These are phyloP conservation scores for Scheffersomyces titani DNA, from an alignment of 1,139 yeast genomes.

Conservation along the genomic window DNA sequence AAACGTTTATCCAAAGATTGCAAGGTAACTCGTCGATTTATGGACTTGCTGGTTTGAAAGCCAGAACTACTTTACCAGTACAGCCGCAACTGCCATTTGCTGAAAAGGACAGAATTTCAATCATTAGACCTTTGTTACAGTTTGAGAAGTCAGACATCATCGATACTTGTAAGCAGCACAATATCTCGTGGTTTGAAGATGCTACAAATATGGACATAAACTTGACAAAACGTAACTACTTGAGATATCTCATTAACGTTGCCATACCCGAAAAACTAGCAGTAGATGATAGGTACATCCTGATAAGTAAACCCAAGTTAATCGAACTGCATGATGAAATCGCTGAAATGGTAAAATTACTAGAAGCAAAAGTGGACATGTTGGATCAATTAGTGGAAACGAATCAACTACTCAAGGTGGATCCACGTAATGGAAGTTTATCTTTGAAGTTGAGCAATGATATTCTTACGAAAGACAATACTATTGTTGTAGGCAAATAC, in stretches of 20 bases:
- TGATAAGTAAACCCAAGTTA: conserved; percentile 15
- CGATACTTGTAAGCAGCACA: conserved; percentile 41
- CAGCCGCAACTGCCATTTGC: conserved; percentile 12
- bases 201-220: conserved; percentile 55
- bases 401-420: not conserved
- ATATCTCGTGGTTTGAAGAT: conserved; percentile 68
- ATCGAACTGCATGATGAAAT: conserved; percentile 15
- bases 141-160: conserved; percentile 46
- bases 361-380: not conserved
- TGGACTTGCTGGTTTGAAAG: conserved; percentile 53
- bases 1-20: conserved; percentile 63
- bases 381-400: not conserved
- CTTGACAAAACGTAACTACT: conserved; percentile 57
- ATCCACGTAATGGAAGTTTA: conserved; percentile 9
- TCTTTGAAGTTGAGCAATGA: conserved; percentile 4
- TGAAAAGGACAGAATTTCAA: conserved; percentile 14
- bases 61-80: conserved; percentile 27
- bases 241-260: conserved; percentile 34
- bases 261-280: conserved; percentile 22
- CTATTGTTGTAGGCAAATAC: conserved; percentile 29
- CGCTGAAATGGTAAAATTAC: not conserved
- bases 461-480: conserved; percentile 12
- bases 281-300: conserved; percentile 11
- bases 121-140: conserved; percentile 57
- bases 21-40: conserved; percentile 54